Evolutionary conservation across 805 yeast genomes (phyloP).

Genomic region (Yamadazyma takamatsuzukensis): DNA sequence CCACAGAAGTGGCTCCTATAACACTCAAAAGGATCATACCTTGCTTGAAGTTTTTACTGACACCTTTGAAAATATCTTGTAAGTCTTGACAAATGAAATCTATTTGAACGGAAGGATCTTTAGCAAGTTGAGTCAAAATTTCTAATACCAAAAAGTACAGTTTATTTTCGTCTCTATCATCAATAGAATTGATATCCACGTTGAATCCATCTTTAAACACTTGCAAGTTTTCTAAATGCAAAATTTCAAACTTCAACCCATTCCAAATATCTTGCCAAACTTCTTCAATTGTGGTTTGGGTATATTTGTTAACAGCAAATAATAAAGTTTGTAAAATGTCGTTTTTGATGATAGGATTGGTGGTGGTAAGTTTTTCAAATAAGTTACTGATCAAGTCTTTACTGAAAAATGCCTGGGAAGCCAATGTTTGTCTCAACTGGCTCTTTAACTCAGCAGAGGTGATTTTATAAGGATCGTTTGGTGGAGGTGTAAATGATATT

Average conservation of each 20-base stretch:
- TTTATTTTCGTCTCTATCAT: slow-evolving; percentile 34
- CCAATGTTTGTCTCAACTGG: slow-evolving; percentile 57
- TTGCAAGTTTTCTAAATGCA: slow-evolving; percentile 56
- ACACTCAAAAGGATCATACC: slow-evolving; percentile 58
- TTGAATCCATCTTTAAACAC: too few relatives aligned
- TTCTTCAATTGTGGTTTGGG: slow-evolving; percentile 43
- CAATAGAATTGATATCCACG: slow-evolving; percentile 23
- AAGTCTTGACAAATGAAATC: slow-evolving; percentile 40
- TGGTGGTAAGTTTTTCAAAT: slow-evolving; percentile 73
- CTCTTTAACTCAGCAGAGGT: slow-evolving; percentile 68
- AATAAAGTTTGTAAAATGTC: slow-evolving; percentile 69
- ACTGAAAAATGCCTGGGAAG: slow-evolving; percentile 61
- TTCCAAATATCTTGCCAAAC: slow-evolving; percentile 82
- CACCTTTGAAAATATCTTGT: slow-evolving; percentile 47
- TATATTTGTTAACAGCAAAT: slow-evolving; percentile 52
- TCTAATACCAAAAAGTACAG: slow-evolving; percentile 33
- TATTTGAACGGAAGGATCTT: slow-evolving; percentile 2
- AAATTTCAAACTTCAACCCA: slow-evolving; percentile 81
- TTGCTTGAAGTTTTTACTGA: slow-evolving; percentile 56
- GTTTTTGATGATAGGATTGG: slow-evolving; percentile 66
- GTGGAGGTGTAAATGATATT: slow-evolving; percentile 89
- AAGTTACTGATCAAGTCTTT: slow-evolving; percentile 73
- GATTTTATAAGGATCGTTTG: slow-evolving; percentile 81
- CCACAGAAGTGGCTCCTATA: slow-evolving; percentile 45
- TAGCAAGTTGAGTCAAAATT: slow-evolving; percentile 29